Evolutionary conservation across 2,329 filamentous ascomycete species (phyloP), one percentile per base, ranked within the genome.

Genomic region (Orbilia javanica): DNA sequence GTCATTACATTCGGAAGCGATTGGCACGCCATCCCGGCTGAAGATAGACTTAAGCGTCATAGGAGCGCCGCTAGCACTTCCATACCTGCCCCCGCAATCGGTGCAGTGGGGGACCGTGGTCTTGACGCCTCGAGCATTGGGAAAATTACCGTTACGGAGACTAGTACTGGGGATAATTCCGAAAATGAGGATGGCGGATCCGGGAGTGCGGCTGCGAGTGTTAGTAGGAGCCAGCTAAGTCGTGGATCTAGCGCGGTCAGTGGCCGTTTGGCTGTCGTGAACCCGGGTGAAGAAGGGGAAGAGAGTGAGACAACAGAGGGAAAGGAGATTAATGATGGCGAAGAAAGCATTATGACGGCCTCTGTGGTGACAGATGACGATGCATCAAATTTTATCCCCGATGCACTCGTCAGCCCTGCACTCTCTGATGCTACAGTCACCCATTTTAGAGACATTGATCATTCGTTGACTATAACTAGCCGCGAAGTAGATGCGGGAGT

Each of bases 1-100:
- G 93, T 99, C 70, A 93, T 99, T 81, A 96, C 93, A n/a, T 96
- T 99, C 83, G 94, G 94, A 7, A 90, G 91, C n/a, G 95, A 97
- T 81, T 90, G 97, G 86, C 91, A 95, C 82, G 91, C 88, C 75
- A 89, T 94, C 84, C 88, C 91, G 0, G 88, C 90, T 0, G 92
- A 95, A 78, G 92, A 94, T 82, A 89, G 91, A 42, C 85, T 93
- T 48, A 89, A 90, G 72, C 86, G 90, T 60, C 88, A 90, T 68
- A 92, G 75, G 42, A 79, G 75, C 29, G 75, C 50, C n/a, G 75
- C 75, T 29, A 69, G 68, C 27, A 44, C 68, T 15, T 48, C 68
- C 7, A 65, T 79, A 29, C 62, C 67, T 18, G 39, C 68, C 6
- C 29, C 50, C 3, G 39, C 64, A 22, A 57, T 55, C 3, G 70